phyloP scores from a whole-genome alignment of 2,329 filamentous ascomycete species.

The Cytospora schulzeri region DNA sequence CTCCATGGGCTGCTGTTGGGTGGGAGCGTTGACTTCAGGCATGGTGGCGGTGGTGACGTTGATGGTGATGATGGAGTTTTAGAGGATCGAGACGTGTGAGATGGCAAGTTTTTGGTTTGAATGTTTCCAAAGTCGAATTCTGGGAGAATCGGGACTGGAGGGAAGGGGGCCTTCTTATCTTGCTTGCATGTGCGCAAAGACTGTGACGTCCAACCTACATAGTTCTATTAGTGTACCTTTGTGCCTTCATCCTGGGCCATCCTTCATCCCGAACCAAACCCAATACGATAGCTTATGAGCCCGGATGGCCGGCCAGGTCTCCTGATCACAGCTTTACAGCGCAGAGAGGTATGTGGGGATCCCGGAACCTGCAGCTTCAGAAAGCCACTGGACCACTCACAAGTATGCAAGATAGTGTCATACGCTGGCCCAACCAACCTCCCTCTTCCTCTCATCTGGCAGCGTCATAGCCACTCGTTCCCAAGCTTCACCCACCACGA shows the following conservation, averaged over 20 bases:
- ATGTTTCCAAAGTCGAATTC: conserved; percentile 12
- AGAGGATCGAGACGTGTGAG: neutral
- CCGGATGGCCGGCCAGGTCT: neutral
- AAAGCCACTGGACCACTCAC: neutral
- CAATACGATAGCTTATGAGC: neutral
- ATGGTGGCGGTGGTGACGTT: conserved; percentile 26
- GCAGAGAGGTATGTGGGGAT: neutral
- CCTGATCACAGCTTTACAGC: neutral
- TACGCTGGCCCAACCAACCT: neutral
- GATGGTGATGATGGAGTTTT: conserved; percentile 1
- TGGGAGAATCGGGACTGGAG: neutral
- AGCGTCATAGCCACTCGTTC: neutral
- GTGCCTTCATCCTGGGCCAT: too few species aligned
- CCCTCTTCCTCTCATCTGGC: neutral
- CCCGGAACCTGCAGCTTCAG: neutral
- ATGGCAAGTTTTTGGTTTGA: neutral
- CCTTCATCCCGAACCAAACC: neutral
- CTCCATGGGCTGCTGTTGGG: conserved; percentile 39
- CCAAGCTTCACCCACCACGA: neutral
- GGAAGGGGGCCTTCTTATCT: neutral
- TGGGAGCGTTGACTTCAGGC: conserved; percentile 34
- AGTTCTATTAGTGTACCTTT: too few species aligned
- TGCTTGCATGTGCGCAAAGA: neutral
- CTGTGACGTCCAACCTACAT: neutral
- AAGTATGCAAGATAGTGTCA: neutral